Percentiles rank a stretch among this genome's conserved stretches.
Conservation (phyloP, 2,329 filamentous ascomycete genomes). For the Zymoseptoria tritici region DNA sequence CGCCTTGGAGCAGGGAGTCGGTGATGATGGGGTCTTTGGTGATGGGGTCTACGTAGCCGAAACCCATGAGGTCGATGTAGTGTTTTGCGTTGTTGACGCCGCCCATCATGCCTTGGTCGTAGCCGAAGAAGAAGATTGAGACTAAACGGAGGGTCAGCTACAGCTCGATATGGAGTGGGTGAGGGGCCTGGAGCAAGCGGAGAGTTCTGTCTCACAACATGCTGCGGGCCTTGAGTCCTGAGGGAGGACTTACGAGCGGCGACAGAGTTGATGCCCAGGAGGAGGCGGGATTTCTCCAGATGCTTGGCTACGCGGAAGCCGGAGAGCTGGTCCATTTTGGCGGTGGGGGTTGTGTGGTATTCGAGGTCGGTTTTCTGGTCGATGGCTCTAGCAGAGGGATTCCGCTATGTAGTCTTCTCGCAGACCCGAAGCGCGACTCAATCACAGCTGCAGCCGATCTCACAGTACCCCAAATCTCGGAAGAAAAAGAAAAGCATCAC, state of each 20-base stretch:
- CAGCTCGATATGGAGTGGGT: too few species aligned
- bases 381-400: too few species aligned
- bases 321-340: slow-evolving; percentile 19
- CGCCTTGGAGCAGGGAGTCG: slow-evolving; percentile 54
- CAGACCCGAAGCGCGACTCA: too few species aligned
- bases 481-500: too few species aligned
- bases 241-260: too few species aligned
- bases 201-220: too few species aligned
- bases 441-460: too few species aligned
- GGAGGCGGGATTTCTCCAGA: slow-evolving; percentile 49
- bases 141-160: slow-evolving; percentile 25
- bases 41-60: slow-evolving; percentile 48
- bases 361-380: not conserved
- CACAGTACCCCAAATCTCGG: too few species aligned
- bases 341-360: not conserved
- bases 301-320: slow-evolving; percentile 26
- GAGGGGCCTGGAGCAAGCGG: too few species aligned
- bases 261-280: slow-evolving; percentile 50
- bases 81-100: slow-evolving; percentile 60
- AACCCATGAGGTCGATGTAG: slow-evolving; percentile 58
- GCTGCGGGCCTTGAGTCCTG: too few species aligned
- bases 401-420: too few species aligned
- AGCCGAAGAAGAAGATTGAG: slow-evolving; percentile 60
- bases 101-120: slow-evolving; percentile 41
- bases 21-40: slow-evolving; percentile 44